Base-by-base conservation (phyloP, 2,329 filamentous ascomycete species). In the Trichoderma guizhouense region DNA sequence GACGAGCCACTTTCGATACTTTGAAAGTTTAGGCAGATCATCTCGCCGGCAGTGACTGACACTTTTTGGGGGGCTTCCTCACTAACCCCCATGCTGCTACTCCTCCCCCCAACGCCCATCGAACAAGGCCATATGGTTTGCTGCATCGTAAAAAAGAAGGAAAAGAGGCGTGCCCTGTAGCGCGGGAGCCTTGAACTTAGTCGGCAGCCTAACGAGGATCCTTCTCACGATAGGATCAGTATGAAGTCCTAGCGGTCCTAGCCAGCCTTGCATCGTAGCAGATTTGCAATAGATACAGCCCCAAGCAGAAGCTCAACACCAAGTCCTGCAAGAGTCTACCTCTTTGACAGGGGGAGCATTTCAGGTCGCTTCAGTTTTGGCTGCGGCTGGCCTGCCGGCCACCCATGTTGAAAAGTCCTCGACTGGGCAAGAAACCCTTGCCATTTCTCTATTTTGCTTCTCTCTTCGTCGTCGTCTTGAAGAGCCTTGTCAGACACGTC, bases 41-140 rank as follows among this genome's bases (percentile, higher is more conserved):
- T 53, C 39, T 65, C 26, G 18, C 28, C 62, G 39, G 62, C 26
- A 53, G 62, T 51, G 47, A 51, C 43, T 51, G 43, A 51, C 43
- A 51, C 43, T 21, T 51, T 51, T 51, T 51, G 43, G 43, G 43
- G 43, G 43, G n/a, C 43, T 47, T n/a, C 39, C 28, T 12, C 36
- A 11, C n/a, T n/a, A 51, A 51, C 43, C 43, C 43, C 47, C 63
- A 66, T 30, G 39, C 63, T 30, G 12, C 63, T 32, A 28, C 36
- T 39, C 36, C 63, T 32, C 30, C 43, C 11, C 11, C 14, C 43
- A 36, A 18, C 14, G 15, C 28, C 39, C 47, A 21, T 36, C 26
- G 57, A 68, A 68, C 53, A 68, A 32, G 65, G 53, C 36, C 53
- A 39, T 43, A 2, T 43, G 65, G 36, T 68, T 68, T 30, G 65